Conservation (phyloP, 768 basidiomycete genomes). For the Kwoniella bestiolae region DNA sequence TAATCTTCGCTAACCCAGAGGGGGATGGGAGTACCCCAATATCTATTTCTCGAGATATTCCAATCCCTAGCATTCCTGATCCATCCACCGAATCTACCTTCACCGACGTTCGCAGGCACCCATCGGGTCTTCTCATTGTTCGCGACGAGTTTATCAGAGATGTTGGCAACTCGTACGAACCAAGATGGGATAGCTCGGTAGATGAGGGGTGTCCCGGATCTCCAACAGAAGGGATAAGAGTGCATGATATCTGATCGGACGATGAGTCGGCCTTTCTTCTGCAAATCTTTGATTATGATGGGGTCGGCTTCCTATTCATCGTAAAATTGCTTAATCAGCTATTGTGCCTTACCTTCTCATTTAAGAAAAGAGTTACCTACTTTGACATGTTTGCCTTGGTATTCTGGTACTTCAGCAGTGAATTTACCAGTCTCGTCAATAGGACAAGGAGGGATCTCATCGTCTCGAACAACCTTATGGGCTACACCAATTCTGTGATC, state of each 20-base stretch:
- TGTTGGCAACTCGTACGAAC: conserved; percentile 87
- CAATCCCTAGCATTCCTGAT: conserved; percentile 97
- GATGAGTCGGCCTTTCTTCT: conserved; percentile 82
- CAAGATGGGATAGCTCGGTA: conserved; percentile 95
- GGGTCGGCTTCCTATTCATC: conserved; percentile 81
- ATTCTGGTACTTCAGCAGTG: conserved; percentile 87
- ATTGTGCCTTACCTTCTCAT: not conserved
- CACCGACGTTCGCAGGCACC: conserved; percentile 90
- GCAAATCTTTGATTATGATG: conserved; percentile 86
- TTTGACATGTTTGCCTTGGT: conserved; percentile 86
- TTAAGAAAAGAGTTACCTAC: conserved; percentile 58
- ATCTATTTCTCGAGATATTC: conserved; percentile 98
- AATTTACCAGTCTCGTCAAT: conserved; percentile 88
- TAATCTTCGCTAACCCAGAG: conserved; percentile 93
- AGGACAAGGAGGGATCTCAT: conserved; percentile 96
- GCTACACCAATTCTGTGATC: conserved; percentile 91
- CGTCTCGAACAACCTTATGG: conserved; percentile 77
- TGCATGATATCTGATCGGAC: conserved; percentile 85
- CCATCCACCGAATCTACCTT: conserved; percentile 95
- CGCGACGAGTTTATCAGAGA: conserved; percentile 81
- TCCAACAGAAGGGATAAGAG: conserved; percentile 97
- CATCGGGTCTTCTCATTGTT: conserved; percentile 92
- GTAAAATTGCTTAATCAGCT: conserved; percentile 7
- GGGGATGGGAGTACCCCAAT: conserved; percentile 98
- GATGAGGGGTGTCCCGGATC: conserved; percentile 91